Percentiles rank a stretch among this genome's conserved stretches.
Conservation (phyloP, 2,329 filamentous ascomycete genomes). For the Colletotrichum sp. region DNA sequence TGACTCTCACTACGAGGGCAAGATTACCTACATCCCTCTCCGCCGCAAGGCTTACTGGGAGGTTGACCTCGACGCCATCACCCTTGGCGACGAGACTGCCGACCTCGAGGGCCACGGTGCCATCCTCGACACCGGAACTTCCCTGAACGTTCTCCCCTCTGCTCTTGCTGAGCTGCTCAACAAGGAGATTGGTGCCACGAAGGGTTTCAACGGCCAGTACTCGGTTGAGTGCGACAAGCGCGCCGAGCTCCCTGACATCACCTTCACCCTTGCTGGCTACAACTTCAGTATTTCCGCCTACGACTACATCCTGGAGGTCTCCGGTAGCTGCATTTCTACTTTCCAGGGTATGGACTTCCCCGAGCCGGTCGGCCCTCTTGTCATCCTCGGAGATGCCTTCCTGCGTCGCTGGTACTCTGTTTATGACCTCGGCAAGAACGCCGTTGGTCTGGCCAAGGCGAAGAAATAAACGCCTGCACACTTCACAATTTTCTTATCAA, state of each 20-base stretch:
- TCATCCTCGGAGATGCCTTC: constrained; percentile 91
- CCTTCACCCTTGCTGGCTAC: constrained; percentile 87
- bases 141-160: constrained; percentile 91
- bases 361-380: constrained; percentile 85
- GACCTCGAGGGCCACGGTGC: constrained; percentile 94
- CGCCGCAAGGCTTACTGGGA: constrained; percentile 99
- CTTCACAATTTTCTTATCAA: background rate
- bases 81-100: constrained; percentile 83
- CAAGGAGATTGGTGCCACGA: constrained; percentile 97
- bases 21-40: constrained; percentile 91
- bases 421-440: constrained; percentile 89
- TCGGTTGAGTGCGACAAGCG: constrained; percentile 88
- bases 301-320: constrained; percentile 96
- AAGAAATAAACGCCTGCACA: constrained; percentile 50
- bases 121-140: constrained; percentile 98
- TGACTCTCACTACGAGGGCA: constrained; percentile 78
- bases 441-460: constrained; percentile 87
- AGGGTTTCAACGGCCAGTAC: constrained; percentile 97
- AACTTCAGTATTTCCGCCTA: constrained; percentile 89
- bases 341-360: constrained; percentile 98
- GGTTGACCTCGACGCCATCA: constrained; percentile 92
- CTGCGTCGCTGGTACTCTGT: constrained; percentile 91
- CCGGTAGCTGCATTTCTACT: constrained; percentile 93
- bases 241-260: constrained; percentile 83
- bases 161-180: constrained; percentile 95